Percentiles rank a stretch among this genome's conserved stretches.
phyloP scores from a whole-genome alignment of 192 early-diverging fungal genomes.

The Backusella tuberculispora region DNA sequence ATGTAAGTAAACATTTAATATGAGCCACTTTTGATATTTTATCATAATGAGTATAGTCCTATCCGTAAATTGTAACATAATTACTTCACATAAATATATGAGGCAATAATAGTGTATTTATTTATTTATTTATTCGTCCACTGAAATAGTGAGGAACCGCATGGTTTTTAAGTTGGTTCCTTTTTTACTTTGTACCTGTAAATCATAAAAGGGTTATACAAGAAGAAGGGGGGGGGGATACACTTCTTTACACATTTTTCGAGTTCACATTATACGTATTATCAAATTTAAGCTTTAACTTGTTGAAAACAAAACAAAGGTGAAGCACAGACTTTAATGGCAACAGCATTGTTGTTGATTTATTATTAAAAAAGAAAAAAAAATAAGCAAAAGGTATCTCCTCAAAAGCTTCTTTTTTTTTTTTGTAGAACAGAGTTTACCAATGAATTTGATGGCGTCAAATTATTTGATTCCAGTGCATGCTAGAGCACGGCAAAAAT shows the following conservation, averaged over 20 bases:
- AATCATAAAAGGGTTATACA: conserved; percentile 5
- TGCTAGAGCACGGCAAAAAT: neutral
- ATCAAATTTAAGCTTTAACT: too few species aligned
- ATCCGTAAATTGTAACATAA: neutral
- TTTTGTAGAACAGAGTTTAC: neutral
- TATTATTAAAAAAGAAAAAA: too few species aligned
- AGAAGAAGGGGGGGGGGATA: neutral
- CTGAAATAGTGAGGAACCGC: neutral
- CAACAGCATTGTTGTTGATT: too few species aligned
- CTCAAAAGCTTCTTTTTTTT: neutral
- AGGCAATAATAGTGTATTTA: too few species aligned
- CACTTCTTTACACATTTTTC: too few species aligned
- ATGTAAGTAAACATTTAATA: neutral
- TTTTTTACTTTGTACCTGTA: conserved; percentile 1
- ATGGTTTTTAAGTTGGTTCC: neutral
- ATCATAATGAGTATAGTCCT: neutral
- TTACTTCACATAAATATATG: too few species aligned
- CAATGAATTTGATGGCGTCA: conserved; percentile 3
- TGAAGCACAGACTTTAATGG: too few species aligned
- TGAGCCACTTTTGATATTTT: neutral
- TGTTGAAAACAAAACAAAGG: too few species aligned
- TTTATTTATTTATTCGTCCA: neutral
- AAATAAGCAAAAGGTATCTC: neutral
- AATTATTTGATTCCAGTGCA: neutral
- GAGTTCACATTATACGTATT: too few species aligned